Conservation (phyloP, 805 yeast species). For the Cyberlindnera mrakii region DNA sequence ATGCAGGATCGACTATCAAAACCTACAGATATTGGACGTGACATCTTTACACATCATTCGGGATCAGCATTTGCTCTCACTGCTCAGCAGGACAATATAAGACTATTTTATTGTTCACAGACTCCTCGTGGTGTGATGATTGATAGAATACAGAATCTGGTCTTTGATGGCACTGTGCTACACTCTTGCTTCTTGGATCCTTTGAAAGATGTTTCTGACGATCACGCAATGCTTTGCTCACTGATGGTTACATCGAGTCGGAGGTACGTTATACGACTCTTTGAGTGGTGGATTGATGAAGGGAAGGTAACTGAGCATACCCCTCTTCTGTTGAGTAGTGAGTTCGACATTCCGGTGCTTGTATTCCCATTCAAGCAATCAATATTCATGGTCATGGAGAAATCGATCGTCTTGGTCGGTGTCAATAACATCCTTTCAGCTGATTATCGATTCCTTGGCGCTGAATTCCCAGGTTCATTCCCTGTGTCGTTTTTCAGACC, state of each 20-base stretch:
- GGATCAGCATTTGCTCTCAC: slow-evolving; percentile 36
- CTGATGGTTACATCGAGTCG: slow-evolving; percentile 32
- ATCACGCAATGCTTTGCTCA: slow-evolving; percentile 30
- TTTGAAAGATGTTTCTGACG: slow-evolving; percentile 14
- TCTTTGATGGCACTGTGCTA: slow-evolving; percentile 35
- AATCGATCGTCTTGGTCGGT: slow-evolving; percentile 30
- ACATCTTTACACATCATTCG: slow-evolving; percentile 30
- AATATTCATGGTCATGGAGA: slow-evolving; percentile 34
- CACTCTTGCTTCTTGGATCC: slow-evolving; percentile 39
- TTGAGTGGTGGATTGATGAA: slow-evolving; percentile 36
- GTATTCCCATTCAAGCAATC: slow-evolving; percentile 33
- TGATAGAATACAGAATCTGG: slow-evolving; percentile 32
- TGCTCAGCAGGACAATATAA: slow-evolving; percentile 29
- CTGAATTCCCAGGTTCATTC: slow-evolving; percentile 24
- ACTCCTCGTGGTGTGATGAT: slow-evolving; percentile 34
- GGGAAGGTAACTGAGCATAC: slow-evolving; percentile 28
- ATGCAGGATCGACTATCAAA: slow-evolving; percentile 12
- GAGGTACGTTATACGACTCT: slow-evolving; percentile 32
- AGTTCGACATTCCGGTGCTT: slow-evolving; percentile 37
- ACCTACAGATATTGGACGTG: slow-evolving; percentile 20
- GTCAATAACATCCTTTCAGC: slow-evolving; percentile 44
- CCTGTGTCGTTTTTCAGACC: slow-evolving; percentile 36
- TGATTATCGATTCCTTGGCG: slow-evolving; percentile 29
- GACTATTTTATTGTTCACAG: slow-evolving; percentile 32
- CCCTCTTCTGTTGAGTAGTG: slow-evolving; percentile 33